phyloP scores from a whole-genome alignment of 1,139 yeast species.

The Candida sp. region DNA sequence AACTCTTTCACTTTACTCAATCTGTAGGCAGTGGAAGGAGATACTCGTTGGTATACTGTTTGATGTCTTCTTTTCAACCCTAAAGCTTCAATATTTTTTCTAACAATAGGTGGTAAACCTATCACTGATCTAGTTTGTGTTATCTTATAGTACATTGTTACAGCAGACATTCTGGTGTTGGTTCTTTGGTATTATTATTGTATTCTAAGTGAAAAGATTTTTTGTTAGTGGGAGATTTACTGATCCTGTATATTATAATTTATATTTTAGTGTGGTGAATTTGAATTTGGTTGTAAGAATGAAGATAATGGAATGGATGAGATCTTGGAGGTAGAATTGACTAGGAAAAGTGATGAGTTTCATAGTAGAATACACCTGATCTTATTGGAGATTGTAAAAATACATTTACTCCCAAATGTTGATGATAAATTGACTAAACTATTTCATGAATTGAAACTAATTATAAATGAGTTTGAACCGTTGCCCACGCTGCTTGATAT shows the following conservation, averaged over 20 bases:
- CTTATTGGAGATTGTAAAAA: slow-evolving; percentile 1
- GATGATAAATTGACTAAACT: neutral
- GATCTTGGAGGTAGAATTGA: slow-evolving; percentile 12
- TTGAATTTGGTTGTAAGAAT: neutral
- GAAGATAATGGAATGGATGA: slow-evolving; percentile 17
- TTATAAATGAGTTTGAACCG: slow-evolving; percentile 48
- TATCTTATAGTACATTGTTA: slow-evolving; percentile 48
- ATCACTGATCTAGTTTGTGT: slow-evolving; percentile 80
- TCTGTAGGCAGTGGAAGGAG: slow-evolving; percentile 83
- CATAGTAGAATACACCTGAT: slow-evolving; percentile 11
- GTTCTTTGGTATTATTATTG: neutral
- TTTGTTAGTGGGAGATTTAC: neutral
- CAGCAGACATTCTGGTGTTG: slow-evolving; percentile 13
- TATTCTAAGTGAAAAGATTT: neutral
- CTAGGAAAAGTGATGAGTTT: slow-evolving; percentile 16
- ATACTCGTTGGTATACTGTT: slow-evolving; percentile 67
- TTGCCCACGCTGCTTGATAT: slow-evolving; percentile 52
- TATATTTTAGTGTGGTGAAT: neutral
- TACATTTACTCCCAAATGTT: neutral
- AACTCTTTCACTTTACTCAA: slow-evolving; percentile 82
- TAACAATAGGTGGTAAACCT: slow-evolving; percentile 72
- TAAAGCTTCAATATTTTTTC: slow-evolving; percentile 64
- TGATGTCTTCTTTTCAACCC: slow-evolving; percentile 79
- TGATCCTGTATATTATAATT: neutral
- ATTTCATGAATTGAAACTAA: slow-evolving; percentile 5